Conservation (phyloP, 306 rosid species). For the Begonia peltatifolia region DNA sequence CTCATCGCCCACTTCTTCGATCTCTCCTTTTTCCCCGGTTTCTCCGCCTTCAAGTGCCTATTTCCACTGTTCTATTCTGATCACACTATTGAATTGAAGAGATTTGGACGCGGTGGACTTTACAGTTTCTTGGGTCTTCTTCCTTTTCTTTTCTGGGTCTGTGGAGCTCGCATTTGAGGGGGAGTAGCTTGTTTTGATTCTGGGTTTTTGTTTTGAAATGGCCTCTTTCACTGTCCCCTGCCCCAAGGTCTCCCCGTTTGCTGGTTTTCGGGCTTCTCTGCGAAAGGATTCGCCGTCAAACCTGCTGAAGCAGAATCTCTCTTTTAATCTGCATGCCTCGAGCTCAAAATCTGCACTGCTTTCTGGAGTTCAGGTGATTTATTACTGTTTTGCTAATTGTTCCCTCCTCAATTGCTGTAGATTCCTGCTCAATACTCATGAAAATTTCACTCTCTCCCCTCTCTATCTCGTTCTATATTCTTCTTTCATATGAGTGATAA, state of each 20-base stretch:
- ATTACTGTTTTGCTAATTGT: no score
- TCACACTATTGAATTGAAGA: background rate
- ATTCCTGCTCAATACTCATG: no score
- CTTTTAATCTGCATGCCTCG: constrained; percentile 3
- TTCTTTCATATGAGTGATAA: no score
- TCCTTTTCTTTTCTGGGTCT: constrained; percentile 7
- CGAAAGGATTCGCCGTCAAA: constrained; percentile 6
- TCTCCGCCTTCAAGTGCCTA: background rate
- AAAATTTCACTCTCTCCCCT: no score
- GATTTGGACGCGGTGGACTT: background rate
- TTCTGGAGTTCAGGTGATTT: constrained; percentile 7
- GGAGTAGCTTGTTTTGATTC: constrained; percentile 2
- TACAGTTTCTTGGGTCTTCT: background rate
- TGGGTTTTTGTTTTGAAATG: constrained; percentile 24
- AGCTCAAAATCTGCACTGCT: constrained; percentile 5
- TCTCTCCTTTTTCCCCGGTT: constrained; percentile 1
- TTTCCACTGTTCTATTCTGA: constrained; percentile 9
- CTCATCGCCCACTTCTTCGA: constrained; percentile 23
- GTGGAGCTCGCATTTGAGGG: background rate
- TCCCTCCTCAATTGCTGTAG: no score
- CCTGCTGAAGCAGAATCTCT: constrained; percentile 9
- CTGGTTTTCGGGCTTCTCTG: constrained; percentile 4
- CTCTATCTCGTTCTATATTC: no score
- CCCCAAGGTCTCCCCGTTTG: constrained; percentile 25
- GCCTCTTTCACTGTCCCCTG: constrained; percentile 50